Evolutionary conservation across 1,139 yeast species (phyloP).

Genomic region (Casaregolazyma lundiana): DNA sequence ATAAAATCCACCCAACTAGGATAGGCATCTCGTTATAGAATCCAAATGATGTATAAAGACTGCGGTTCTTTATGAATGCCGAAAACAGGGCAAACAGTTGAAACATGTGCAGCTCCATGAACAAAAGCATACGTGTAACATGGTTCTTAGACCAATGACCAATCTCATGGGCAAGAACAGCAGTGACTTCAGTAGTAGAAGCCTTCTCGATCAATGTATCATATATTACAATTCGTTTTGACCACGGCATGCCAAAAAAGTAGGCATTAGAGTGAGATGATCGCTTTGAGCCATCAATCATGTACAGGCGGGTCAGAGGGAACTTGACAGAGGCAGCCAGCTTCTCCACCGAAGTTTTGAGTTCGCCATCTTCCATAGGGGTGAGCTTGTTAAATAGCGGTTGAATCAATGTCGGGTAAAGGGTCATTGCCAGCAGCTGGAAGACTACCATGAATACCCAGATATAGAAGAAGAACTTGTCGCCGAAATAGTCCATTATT

Average conservation of each 20-base stretch:
- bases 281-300: constrained; percentile 92
- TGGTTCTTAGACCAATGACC: constrained; percentile 96
- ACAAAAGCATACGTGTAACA: constrained; percentile 62
- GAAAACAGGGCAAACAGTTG: constrained; percentile 67
- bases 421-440: constrained; percentile 64
- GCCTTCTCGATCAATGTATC: constrained; percentile 86
- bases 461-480: constrained; percentile 72
- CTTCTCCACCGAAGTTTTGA: constrained; percentile 73
- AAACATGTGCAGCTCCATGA: constrained; percentile 62
- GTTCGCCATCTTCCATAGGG: constrained; percentile 86
- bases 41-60: constrained; percentile 76
- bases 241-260: constrained; percentile 94
- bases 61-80: constrained; percentile 70
- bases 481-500: constrained; percentile 75
- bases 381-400: constrained; percentile 89
- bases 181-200: constrained; percentile 74
- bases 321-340: constrained; percentile 72
- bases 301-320: constrained; percentile 81
- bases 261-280: constrained; percentile 96
- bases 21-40: constrained; percentile 63
- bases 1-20: constrained; percentile 69
- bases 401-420: constrained; percentile 77
- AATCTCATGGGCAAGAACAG: constrained; percentile 93
- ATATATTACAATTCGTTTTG: constrained; percentile 86
- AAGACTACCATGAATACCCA: constrained; percentile 66